Conservation (phyloP, 345 rosid genomes). For the Jatropha curcas region DNA sequence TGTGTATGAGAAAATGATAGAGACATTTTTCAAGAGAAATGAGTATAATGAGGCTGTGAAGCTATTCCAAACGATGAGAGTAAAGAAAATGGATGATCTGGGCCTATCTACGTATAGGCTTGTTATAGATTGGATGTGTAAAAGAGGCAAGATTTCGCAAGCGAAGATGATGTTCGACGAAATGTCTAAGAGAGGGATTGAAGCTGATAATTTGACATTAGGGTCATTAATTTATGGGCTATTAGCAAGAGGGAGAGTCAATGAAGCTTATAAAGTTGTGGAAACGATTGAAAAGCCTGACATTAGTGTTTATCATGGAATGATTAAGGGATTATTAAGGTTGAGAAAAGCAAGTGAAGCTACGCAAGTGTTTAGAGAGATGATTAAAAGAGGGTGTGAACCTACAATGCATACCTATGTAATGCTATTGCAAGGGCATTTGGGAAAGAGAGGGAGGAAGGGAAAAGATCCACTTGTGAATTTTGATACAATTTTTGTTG, state of each 20-base stretch:
- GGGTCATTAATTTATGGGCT: slow-evolving; percentile 60
- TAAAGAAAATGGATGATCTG: slow-evolving; percentile 46
- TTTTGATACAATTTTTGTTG: slow-evolving; percentile 82
- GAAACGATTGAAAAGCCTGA: slow-evolving; percentile 54
- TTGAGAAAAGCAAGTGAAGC: slow-evolving; percentile 65
- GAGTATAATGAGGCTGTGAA: slow-evolving; percentile 61
- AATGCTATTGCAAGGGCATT: slow-evolving; percentile 81
- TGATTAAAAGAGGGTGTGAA: slow-evolving; percentile 79
- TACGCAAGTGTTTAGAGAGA: slow-evolving; percentile 71
- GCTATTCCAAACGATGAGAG: slow-evolving; percentile 58
- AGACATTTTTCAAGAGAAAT: slow-evolving; percentile 61
- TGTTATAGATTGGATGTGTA: slow-evolving; percentile 75
- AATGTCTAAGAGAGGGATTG: slow-evolving; percentile 63
- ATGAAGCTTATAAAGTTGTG: slow-evolving; percentile 49
- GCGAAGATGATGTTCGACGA: slow-evolving; percentile 58
- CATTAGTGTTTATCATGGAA: slow-evolving; percentile 60
- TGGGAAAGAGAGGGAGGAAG: slow-evolving; percentile 89
- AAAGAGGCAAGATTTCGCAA: slow-evolving; percentile 48
- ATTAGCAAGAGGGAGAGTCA: slow-evolving; percentile 49
- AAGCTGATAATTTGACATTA: slow-evolving; percentile 44
- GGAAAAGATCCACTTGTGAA: slow-evolving; percentile 69
- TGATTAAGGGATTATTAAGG: slow-evolving; percentile 72
- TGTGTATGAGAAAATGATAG: slow-evolving; percentile 64
- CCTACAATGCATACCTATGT: slow-evolving; percentile 90
- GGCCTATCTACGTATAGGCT: slow-evolving; percentile 67